Evolutionary conservation across 495 filamentous ascomycete species (phyloP), one percentile per base, ranked within the genome.

Genomic region (Cetradonia linearis): DNA sequence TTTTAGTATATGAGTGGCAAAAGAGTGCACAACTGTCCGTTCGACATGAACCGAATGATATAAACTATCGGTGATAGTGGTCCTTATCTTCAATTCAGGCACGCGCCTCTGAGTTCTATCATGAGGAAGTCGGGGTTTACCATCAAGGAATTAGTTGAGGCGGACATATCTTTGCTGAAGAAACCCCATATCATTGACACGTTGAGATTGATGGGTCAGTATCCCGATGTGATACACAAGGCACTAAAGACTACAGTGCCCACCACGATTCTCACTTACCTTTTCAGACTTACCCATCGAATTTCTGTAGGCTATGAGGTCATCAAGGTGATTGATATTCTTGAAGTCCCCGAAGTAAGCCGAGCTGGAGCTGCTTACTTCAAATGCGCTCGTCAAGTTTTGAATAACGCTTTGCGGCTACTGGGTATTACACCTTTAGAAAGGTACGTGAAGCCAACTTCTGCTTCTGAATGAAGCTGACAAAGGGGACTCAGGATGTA

Each of bases 201-300:
- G n/a, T 73, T 81, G 48, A 78, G 83, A 44, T 58, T 77, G 56
- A 67, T 87, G 30, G 74, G 80, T 2, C 74, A 78, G 56, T 87
- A 78, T 75, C 83, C 83, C 11, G 84, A 86, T 53, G 77, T 84
- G 14, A 72, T 82, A 23, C 60, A 79, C 36, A 79, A 81, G 59
- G 82, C 84, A 6, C 70, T 73, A 62, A 83, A 80, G 73, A 83
- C 79, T 10, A 74, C 80, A 49, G 83, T 86, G 70, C 82, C 84
- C n/a, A 72, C 81, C 53, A 84, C 81, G 7, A 77, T 93, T 48
- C 74, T 94, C 31, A 83, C 82, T 13, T 95, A 92, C 71, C 80
- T 95, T 42, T 91, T 91, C 77, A 85, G 82, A 73, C 84, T 95
- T 83, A 92, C 86, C 0, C 89, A 92, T 69, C 76, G 81, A 42